A percentile compares a stretch with the other conserved stretches of the same genome.
Evolutionary conservation across 2,329 filamentous ascomycete genomes (phyloP).

Genomic region (Chrysoporthe deuterocubensis): DNA sequence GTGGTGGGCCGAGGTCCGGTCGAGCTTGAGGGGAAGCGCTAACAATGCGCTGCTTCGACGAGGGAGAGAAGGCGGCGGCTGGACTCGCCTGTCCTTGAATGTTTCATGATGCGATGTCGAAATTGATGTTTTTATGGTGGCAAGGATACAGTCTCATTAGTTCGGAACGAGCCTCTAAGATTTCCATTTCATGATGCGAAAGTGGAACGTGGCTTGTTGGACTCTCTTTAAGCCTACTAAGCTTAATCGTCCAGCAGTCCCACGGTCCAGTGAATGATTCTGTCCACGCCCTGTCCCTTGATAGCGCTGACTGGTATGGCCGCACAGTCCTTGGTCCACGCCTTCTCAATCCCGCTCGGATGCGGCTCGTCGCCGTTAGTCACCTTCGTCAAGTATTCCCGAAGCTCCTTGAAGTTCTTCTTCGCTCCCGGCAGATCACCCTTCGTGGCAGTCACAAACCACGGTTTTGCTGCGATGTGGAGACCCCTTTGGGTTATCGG

Average conservation of each 20-base stretch:
- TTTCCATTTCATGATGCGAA: not conserved
- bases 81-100: conserved; percentile 12
- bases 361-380: conserved; percentile 67
- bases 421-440: conserved; percentile 81
- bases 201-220: not conserved
- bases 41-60: not conserved
- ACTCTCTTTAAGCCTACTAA: not conserved
- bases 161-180: not conserved
- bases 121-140: not conserved
- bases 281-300: conserved; percentile 78
- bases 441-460: conserved; percentile 96
- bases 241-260: conserved; percentile 61
- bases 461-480: conserved; percentile 91
- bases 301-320: conserved; percentile 91
- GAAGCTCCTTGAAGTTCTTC: conserved; percentile 73
- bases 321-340: conserved; percentile 64
- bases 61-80: not conserved
- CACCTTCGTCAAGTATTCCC: conserved; percentile 71
- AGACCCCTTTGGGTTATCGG: conserved; percentile 45
- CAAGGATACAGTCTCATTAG: not conserved
- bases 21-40: not conserved
- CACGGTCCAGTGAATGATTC: conserved; percentile 73
- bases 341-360: conserved; percentile 67
- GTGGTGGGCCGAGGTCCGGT: not conserved
- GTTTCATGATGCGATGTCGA: conserved; percentile 15